Conservation (phyloP, 371 early-diverging fungal species). For the Mortierella sp. region DNA sequence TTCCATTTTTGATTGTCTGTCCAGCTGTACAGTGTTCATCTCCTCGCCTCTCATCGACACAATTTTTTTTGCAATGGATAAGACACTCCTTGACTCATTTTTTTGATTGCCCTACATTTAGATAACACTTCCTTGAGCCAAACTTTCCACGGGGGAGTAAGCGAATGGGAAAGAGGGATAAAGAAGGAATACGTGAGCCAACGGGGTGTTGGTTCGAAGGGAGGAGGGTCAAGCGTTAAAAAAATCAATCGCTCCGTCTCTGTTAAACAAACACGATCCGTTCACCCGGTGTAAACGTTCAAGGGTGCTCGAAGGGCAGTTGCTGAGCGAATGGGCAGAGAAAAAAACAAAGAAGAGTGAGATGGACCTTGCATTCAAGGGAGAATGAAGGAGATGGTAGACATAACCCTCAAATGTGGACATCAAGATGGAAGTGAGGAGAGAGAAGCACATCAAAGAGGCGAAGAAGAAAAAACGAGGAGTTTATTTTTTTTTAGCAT, state of each 20-base stretch:
- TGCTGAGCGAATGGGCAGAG: neutral
- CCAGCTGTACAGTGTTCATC: neutral
- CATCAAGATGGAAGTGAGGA: too few relatives aligned
- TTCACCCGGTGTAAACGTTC: neutral
- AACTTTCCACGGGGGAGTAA: too few relatives aligned
- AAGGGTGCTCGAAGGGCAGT: neutral
- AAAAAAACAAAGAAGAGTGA: neutral
- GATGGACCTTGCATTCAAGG: neutral
- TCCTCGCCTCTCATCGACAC: neutral
- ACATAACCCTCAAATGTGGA: too few relatives aligned
- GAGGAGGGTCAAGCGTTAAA: neutral
- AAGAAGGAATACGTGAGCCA: neutral
- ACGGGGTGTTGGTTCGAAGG: too few relatives aligned
- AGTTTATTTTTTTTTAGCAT: too few relatives aligned
- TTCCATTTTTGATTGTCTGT: neutral
- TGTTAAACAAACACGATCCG: neutral
- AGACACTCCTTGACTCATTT: neutral
- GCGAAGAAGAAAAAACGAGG: neutral
- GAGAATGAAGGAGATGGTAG: too few relatives aligned
- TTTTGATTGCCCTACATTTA: neutral
- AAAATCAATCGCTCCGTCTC: neutral
- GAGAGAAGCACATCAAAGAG: too few relatives aligned
- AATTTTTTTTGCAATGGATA: neutral
- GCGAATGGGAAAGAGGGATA: neutral
- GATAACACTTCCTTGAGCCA: neutral